A percentile compares a stretch with the other conserved stretches of the same genome.
Evolutionary conservation across 805 yeast species (phyloP).

Genomic region (Osmozyma mogii): DNA sequence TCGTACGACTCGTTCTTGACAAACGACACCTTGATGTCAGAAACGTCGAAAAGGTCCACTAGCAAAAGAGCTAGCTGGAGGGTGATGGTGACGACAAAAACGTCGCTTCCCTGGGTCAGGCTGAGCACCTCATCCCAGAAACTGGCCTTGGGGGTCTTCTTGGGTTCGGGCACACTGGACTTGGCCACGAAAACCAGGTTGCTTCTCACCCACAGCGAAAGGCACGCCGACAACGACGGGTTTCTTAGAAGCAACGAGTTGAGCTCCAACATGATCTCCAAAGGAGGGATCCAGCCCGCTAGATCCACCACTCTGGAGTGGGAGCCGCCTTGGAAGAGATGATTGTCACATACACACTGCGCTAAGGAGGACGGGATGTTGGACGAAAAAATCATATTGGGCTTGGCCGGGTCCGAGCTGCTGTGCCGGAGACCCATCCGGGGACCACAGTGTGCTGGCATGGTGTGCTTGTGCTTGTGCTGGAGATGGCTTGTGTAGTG

Average conservation of each 20-base stretch:
- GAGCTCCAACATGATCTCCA: slow-evolving; percentile 26
- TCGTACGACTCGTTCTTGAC: slow-evolving; percentile 24
- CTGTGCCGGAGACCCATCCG: slow-evolving; percentile 5
- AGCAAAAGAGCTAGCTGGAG: slow-evolving; percentile 18
- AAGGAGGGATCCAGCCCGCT: slow-evolving; percentile 10
- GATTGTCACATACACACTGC: slow-evolving; percentile 11
- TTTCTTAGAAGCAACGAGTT: slow-evolving; percentile 28
- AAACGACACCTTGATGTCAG: slow-evolving; percentile 16
- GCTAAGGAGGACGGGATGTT: slow-evolving; percentile 22
- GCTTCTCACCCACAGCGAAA: slow-evolving; percentile 25
- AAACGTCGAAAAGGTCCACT: slow-evolving; percentile 11
- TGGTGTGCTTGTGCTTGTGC: slow-evolving; percentile 1
- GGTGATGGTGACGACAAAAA: slow-evolving; percentile 25
- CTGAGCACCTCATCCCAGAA: slow-evolving; percentile 10
- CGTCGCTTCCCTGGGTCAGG: slow-evolving; percentile 15
- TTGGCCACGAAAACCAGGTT: slow-evolving; percentile 29
- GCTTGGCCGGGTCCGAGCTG: slow-evolving; percentile 24
- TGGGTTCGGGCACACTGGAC: slow-evolving; percentile 3
- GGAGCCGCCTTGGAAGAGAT: slow-evolving; percentile 7
- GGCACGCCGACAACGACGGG: slow-evolving; percentile 18
- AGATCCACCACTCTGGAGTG: slow-evolving; percentile 10
- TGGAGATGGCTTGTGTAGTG: too few relatives aligned
- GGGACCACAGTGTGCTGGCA: neutral
- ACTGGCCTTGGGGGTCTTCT: slow-evolving; percentile 3
- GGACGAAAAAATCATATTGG: slow-evolving; percentile 31